Evolutionary conservation across 73 alveolate species (phyloP), one percentile per base, ranked within the genome.

Genomic region (Paramecium caudatum): DNA sequence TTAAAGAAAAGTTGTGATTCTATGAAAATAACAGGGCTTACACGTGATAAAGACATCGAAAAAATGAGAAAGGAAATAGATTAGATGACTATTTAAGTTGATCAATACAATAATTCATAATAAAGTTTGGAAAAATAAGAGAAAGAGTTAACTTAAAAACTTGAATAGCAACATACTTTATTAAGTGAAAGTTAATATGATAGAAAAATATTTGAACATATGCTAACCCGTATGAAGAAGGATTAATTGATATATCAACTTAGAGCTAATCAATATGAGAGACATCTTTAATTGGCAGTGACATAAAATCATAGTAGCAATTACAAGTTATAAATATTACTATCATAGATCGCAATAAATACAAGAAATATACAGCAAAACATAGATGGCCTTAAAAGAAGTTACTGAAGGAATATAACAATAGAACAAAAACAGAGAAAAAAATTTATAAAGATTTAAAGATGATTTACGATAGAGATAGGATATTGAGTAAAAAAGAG

Each of bases 391-490:
- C 15, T 37, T 21, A 86, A 61, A 34, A 23, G 68, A 61, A 9
- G 47, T 17, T 16, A 33, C 43, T 12, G 63, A 86, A 50, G 87
- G 90, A 23, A 86, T 41, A 37, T 23, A 63, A 10, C 25, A 86
- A 65, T 70, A 86, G 43, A 86, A 86, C 27, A 63, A 86, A 32
- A 47, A 86, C 23, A 86, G 93, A 63, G 88, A 86, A 30, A 63
- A 70, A 21, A 62, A 86, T 63, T 86, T 86, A 41, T 49, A 61
- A 17, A 86, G 80, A 62, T 86, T 86, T 43, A 86, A 86, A 41
- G 80, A 63, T 41, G 63, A 86, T 13, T 63, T 86, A 61, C 61
- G 19, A 47, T 30, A 86, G 5, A 41, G 80, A 86, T 43, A 39
- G 3, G 80, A 63, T n/a, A 13, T 86, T 23, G 93, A 86, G 27